Percentiles rank a stretch among this genome's conserved stretches.
Conservation (phyloP, 2,329 filamentous ascomycete species). For the Cordyceps cateniannulata region DNA sequence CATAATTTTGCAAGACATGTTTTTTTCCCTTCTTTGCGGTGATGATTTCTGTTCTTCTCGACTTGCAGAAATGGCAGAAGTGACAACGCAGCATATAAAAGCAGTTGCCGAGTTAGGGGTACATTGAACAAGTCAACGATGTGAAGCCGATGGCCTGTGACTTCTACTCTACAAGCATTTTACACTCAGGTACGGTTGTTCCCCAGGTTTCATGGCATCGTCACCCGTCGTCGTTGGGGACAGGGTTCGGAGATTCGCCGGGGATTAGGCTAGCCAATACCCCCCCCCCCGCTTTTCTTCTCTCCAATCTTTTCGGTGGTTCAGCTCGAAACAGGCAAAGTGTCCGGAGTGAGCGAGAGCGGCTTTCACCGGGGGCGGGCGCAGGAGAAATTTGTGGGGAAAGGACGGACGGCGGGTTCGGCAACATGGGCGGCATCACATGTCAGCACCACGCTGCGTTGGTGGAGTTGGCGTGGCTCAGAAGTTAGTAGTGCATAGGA, state of each 20-base stretch:
- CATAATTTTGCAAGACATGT: neutral
- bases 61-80: neutral
- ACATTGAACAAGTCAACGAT: conserved; percentile 1
- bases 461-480: no score
- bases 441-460: neutral
- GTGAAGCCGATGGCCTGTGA: no score
- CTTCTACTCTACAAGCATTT: no score
- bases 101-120: neutral
- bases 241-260: neutral
- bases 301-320: neutral
- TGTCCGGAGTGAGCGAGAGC: neutral
- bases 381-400: neutral
- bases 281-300: neutral
- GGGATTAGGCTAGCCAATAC: neutral
- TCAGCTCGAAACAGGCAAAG: neutral
- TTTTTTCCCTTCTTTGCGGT: neutral
- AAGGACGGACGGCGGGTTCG: neutral
- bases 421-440: conserved; percentile 5
- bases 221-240: neutral
- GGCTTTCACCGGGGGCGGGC: neutral
- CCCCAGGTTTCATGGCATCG: neutral
- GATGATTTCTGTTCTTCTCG: neutral
- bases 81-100: neutral
- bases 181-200: neutral
- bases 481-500: no score